phyloP scores from a whole-genome alignment of 2,329 filamentous ascomycete species.

The Colletotrichum sp. region DNA sequence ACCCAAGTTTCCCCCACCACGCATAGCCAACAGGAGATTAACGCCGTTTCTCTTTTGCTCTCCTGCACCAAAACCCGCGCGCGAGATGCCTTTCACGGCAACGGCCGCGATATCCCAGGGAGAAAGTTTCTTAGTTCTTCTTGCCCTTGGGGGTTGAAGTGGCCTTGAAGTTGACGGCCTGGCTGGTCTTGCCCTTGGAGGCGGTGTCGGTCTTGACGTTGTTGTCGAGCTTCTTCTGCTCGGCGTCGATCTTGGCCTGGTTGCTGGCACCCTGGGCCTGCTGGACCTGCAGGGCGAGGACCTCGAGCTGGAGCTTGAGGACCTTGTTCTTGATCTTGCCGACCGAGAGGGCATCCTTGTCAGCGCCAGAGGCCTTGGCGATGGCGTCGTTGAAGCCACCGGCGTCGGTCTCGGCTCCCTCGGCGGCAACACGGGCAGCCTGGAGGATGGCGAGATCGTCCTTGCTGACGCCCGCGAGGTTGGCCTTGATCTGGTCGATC shows the following conservation, averaged over 20 bases:
- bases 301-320: slow-evolving; percentile 59
- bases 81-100: not conserved
- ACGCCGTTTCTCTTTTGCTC: not conserved
- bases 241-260: slow-evolving; percentile 45
- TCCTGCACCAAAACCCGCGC: not conserved
- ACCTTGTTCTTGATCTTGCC: slow-evolving; percentile 69
- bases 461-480: slow-evolving; percentile 51
- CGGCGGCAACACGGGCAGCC: slow-evolving; percentile 53
- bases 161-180: slow-evolving; percentile 40
- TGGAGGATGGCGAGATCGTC: slow-evolving; percentile 56
- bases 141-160: not conserved
- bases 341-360: slow-evolving; percentile 51
- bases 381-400: slow-evolving; percentile 59
- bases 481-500: slow-evolving; percentile 24
- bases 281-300: slow-evolving; percentile 55
- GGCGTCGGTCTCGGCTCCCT: slow-evolving; percentile 54
- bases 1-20: not conserved
- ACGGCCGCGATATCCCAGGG: not conserved
- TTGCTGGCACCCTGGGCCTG: slow-evolving; percentile 52
- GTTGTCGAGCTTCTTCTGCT: slow-evolving; percentile 57
- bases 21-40: not conserved
- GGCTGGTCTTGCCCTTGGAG: slow-evolving; percentile 37
- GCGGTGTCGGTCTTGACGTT: slow-evolving; percentile 49
- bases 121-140: not conserved
- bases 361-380: slow-evolving; percentile 45